Base-by-base conservation (phyloP, 768 basidiomycete species). In the Xerocomus brunneocitrinus region DNA sequence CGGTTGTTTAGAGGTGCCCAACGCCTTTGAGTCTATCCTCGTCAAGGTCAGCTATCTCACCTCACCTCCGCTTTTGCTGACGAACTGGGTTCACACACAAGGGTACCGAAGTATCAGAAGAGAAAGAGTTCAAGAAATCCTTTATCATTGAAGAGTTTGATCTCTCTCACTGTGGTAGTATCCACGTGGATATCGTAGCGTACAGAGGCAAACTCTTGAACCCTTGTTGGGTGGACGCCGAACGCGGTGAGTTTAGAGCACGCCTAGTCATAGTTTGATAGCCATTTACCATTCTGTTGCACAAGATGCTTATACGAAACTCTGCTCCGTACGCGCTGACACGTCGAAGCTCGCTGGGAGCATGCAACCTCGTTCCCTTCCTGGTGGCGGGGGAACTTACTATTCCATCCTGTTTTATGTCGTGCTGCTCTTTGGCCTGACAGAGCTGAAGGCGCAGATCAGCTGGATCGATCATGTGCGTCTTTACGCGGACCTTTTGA, bases 371-470 rank as follows among this genome's bases (percentile, higher is more conserved):
- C 16, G 14, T 16, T 36, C 16, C 16, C 35, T 36, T 16, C 35
- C 35, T 16, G 35, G n/a, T 36, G 35, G 35, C 14, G 35, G 35
- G 35, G 35, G 35, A 16, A 36, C 35, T 36, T 36, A 36, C 16
- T 36, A 36, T 36, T 36, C 35, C 35, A 36, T 36, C 14, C 5
- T 36, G 35, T 73, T 65, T 44, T 64, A 73, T 4, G 60, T 79
- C 4, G 56, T 77, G 13, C 48, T 79, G 13, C 62, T 69, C 9
- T 73, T 76, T 44, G 78, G 77, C 1, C 50, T 71, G 9, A 74
- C 76, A 0, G 78, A 79, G 49, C 53, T 79, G 31, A 74, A 76
- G 54, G 79, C 76, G 0, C 73, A 77, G 34, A 69, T 77, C 27
- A 59, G 66, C 2, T 79, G 79, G 78, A 60, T 58, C 9, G 70